Evolutionary conservation across 345 rosid genomes (phyloP).

Genomic region (Lepidium africanum): DNA sequence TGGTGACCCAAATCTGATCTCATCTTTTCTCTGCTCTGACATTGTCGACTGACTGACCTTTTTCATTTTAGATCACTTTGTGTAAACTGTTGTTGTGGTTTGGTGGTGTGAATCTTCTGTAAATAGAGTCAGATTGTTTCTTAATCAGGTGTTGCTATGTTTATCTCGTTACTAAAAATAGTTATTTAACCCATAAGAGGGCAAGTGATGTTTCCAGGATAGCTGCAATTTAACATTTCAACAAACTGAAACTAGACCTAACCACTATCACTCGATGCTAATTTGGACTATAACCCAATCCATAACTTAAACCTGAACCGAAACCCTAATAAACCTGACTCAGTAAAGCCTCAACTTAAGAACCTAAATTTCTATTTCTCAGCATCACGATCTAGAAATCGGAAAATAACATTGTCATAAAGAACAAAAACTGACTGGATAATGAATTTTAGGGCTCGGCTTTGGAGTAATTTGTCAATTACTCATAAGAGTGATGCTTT

Average conservation of each 20-base stretch:
- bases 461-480: background rate
- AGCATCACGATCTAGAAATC: too few relatives aligned
- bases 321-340: too few relatives aligned
- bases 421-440: background rate
- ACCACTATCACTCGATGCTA: too few relatives aligned
- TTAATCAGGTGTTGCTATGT: background rate
- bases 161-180: background rate
- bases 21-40: conserved; percentile 8
- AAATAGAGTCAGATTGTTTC: conserved; percentile 11
- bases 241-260: too few relatives aligned
- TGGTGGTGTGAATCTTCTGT: conserved; percentile 10
- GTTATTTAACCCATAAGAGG: background rate
- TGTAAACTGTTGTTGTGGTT: background rate
- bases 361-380: too few relatives aligned
- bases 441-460: background rate
- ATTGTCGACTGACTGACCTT: background rate
- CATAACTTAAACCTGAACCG: too few relatives aligned
- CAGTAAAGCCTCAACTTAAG: too few relatives aligned
- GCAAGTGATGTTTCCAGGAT: background rate
- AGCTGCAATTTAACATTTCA: background rate
- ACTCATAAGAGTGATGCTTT: background rate
- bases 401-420: background rate
- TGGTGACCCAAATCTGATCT: conserved; percentile 28
- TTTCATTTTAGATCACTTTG: background rate
- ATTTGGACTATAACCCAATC: too few relatives aligned